phyloP scores from a whole-genome alignment of 345 rosid species.

The Corymbia maculata region DNA sequence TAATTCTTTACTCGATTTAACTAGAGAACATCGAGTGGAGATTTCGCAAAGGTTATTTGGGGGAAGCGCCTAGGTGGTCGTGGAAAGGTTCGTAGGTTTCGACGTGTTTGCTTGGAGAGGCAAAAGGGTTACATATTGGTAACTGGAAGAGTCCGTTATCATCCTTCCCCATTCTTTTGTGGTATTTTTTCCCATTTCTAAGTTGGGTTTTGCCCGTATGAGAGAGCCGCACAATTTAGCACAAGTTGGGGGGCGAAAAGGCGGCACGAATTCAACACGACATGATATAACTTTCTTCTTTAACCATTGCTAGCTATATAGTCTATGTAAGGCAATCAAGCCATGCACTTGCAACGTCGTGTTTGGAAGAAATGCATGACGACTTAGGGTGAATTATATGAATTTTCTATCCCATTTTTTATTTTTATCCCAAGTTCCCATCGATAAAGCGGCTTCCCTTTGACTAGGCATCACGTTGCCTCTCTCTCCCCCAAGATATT shows the following conservation, averaged over 20 bases:
- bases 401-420: background rate
- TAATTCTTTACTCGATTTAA: background rate
- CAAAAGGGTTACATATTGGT: background rate
- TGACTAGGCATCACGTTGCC: background rate
- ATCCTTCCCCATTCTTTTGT: background rate
- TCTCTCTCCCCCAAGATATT: background rate
- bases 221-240: background rate
- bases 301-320: background rate
- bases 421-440: background rate
- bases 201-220: background rate
- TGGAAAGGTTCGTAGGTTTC: background rate
- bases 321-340: background rate
- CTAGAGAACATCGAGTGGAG: background rate
- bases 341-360: background rate
- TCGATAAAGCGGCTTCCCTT: background rate
- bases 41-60: background rate
- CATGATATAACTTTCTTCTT: background rate
- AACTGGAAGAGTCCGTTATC: background rate
- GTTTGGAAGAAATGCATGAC: background rate
- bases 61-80: background rate
- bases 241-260: background rate
- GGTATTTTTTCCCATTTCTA: background rate
- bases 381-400: background rate
- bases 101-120: background rate
- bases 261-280: background rate